Conservation (phyloP, 164 flowering plant species). For the Protea cynaroides region DNA sequence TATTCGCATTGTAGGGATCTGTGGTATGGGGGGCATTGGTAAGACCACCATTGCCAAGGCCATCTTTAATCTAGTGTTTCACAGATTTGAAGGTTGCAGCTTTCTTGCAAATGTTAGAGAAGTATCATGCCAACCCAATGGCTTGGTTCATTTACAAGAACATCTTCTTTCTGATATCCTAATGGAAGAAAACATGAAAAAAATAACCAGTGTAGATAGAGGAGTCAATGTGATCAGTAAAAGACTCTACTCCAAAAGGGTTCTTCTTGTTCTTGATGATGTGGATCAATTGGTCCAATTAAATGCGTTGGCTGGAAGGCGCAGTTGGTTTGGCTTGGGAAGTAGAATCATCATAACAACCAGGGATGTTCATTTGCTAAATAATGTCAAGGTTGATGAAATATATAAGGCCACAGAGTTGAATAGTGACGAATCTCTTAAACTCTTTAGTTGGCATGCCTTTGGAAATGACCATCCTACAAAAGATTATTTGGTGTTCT, state of each 20-base stretch:
- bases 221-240: constrained; percentile 3
- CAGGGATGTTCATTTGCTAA: no score
- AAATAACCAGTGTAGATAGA: neutral
- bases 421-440: no score
- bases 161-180: neutral
- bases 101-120: constrained; percentile 12
- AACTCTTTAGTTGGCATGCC: no score
- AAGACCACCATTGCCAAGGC: no score
- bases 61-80: neutral
- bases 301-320: constrained; percentile 1
- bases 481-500: no score
- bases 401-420: no score
- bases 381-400: no score
- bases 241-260: neutral
- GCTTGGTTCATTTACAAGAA: constrained; percentile 1
- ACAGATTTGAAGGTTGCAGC: constrained; percentile 4
- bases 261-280: constrained; percentile 7
- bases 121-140: neutral
- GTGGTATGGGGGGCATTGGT: neutral
- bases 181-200: neutral
- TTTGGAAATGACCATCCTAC: no score
- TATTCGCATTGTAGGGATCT: constrained; percentile 3
- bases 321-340: no score
- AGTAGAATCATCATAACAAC: no score
- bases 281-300: neutral